phyloP scores from a whole-genome alignment of 2,329 filamentous ascomycete genomes.

The Diaporthe helianthi region DNA sequence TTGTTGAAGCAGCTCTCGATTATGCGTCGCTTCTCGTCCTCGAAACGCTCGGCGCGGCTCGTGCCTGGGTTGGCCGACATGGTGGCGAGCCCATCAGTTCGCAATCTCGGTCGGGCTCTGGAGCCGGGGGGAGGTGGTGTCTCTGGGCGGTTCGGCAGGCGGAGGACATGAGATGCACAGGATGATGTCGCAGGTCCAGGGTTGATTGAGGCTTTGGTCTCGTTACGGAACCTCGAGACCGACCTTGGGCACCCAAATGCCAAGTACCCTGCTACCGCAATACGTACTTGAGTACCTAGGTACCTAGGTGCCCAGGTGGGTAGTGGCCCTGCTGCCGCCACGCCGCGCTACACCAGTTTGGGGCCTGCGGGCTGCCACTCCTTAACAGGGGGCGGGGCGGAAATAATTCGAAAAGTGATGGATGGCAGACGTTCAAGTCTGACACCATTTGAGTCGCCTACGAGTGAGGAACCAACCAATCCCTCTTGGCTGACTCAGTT shows the following conservation, averaged over 20 bases:
- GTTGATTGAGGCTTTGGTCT: slow-evolving; percentile 21
- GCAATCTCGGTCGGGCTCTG: slow-evolving; percentile 9
- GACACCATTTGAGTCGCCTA: neutral
- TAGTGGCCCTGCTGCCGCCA: neutral
- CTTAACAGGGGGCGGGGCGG: neutral
- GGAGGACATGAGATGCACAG: neutral
- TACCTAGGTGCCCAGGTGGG: too few relatives aligned
- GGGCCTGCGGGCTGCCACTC: neutral
- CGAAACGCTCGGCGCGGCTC: slow-evolving; percentile 80
- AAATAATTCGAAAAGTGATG: neutral
- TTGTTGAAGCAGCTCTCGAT: slow-evolving; percentile 94
- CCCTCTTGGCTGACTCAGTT: neutral
- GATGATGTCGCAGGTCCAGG: slow-evolving; percentile 23
- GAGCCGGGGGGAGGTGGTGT: neutral
- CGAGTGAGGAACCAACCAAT: neutral
- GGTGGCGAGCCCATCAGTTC: slow-evolving; percentile 28
- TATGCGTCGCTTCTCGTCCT: slow-evolving; percentile 95
- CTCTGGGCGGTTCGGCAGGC: neutral
- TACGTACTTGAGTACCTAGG: neutral
- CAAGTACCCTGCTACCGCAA: neutral
- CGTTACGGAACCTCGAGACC: slow-evolving; percentile 25
- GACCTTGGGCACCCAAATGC: slow-evolving; percentile 9
- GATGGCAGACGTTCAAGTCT: neutral
- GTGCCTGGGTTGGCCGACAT: slow-evolving; percentile 36
- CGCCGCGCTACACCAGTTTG: neutral